Percentiles rank a stretch among this genome's conserved stretches.
These are phyloP conservation scores for Garcia nutans DNA, from an alignment of 345 rosid species.

Conservation along the genomic window DNA sequence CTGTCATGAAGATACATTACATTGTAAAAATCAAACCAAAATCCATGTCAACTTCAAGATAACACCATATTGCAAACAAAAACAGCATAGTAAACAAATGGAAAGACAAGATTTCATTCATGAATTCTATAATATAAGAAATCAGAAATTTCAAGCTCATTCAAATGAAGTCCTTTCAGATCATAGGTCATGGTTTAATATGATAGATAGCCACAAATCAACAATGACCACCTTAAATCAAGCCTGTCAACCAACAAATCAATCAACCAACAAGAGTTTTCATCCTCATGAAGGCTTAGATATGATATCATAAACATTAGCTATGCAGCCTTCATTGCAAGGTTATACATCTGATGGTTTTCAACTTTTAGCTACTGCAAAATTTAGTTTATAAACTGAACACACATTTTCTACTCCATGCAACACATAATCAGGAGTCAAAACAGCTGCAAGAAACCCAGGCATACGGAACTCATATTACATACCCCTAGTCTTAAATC, in stretches of 20 bases:
- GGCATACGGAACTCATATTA: not conserved
- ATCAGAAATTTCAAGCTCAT: not conserved
- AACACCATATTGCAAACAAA: not conserved
- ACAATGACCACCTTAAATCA: conserved; percentile 1
- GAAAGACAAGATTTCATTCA: not conserved
- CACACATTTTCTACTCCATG: not conserved
- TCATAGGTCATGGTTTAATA: not conserved
- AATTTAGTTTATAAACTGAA: not conserved
- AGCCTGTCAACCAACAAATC: not conserved
- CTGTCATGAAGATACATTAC: conserved; percentile 20
- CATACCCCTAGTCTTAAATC: not conserved
- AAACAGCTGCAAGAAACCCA: not conserved
- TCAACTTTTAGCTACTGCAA: not conserved
- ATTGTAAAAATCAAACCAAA: conserved; percentile 19
- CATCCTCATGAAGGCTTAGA: not conserved
- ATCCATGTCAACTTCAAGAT: not conserved
- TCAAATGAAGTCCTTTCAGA: not conserved
- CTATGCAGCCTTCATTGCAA: not conserved
- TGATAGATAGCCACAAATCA: not conserved
- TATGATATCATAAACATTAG: not conserved
- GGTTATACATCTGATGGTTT: not conserved
- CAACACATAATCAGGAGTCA: conserved; percentile 1
- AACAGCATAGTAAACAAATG: not conserved
- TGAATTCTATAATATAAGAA: not conserved
- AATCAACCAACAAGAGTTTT: not conserved